Evolutionary conservation across 441 rosid genomes (phyloP), one percentile per base, ranked within the genome.

Genomic region (Bruguiera hainesii): DNA sequence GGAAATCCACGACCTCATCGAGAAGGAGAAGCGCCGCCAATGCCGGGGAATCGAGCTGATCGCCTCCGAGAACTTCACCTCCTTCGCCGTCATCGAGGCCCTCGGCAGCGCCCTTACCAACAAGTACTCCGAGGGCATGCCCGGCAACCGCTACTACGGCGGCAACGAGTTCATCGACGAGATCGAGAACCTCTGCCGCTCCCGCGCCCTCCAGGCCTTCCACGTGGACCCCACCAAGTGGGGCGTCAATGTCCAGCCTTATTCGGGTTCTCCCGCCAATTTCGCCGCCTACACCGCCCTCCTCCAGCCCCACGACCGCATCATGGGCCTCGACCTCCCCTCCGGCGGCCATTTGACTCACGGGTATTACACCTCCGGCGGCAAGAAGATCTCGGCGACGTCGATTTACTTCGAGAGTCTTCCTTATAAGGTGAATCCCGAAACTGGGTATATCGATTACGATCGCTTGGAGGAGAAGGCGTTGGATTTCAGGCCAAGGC

Each of bases 191-290:
- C 94, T 94, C 63, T 91, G 99, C 85, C 81, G 88, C 1, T 81
- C 96, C 42, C 87, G 99, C 31, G 99, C 99, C 35, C 87, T 94
- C 26, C 76, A 80, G 68, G 91, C 93, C 35, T 93, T 79, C 80
- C 96, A 73, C 61, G 71, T 85, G 6, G 97, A 91, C 60, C 67
- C 92, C 6, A 69, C 90, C 4, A 64, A 78, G 31, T 94, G 99
- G 98, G 99, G 98, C 3, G 99, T 94, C 50, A 94, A 94, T 57
- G 99, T 94, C 15, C 99, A 94, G 88, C 99, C 99, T 0, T 94
- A 94, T 72, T 91, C 98, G 9, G 98, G 99, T 29, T 94, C 99
- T 15, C 99, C 99, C 1, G 99, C 99, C 2, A 94, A 94, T 71
- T 94, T 94, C 71, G 98, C 99, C 39, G 98, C 98, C 0, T 94